Percentiles rank a stretch among this genome's conserved stretches.
Evolutionary conservation across 148 eudicot genomes (phyloP).

Genomic region (Heliamphora exappendiculata): DNA sequence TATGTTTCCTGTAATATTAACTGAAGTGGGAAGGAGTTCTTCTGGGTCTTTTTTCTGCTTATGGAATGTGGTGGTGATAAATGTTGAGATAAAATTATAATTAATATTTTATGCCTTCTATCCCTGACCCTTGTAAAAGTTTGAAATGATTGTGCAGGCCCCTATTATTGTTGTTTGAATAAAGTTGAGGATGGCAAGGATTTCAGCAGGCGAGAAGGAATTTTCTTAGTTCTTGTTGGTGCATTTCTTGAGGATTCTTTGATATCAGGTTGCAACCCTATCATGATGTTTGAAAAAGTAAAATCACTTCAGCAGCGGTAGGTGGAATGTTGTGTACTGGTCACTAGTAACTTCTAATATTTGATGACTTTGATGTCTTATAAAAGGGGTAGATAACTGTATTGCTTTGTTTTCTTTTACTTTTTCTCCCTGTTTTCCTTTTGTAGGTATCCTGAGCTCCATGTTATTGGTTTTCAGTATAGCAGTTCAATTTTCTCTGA

Average conservation of each 20-base stretch:
- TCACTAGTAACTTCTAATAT: constrained; percentile 15
- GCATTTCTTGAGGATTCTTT: constrained; percentile 36
- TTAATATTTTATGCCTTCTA: not conserved
- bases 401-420: not conserved
- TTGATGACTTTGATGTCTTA: not conserved
- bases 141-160: constrained; percentile 42
- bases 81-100: not conserved
- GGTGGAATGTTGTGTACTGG: constrained; percentile 14
- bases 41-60: not conserved
- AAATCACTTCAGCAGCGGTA: constrained; percentile 90
- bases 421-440: not conserved
- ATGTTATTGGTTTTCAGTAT: constrained; percentile 58
- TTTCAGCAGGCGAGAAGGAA: constrained; percentile 30
- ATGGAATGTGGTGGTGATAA: not conserved
- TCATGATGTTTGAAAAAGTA: constrained; percentile 44
- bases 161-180: constrained; percentile 72
- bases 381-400: not conserved
- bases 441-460: constrained; percentile 65
- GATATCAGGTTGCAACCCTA: constrained; percentile 20
- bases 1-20: no score
- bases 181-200: constrained; percentile 29
- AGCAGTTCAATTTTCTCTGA: constrained; percentile 30
- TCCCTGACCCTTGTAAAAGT: constrained; percentile 6
- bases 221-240: constrained; percentile 53
- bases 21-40: not conserved